Conservation (phyloP, 2,329 filamentous ascomycete genomes). For the Aspergillus versicolor region DNA sequence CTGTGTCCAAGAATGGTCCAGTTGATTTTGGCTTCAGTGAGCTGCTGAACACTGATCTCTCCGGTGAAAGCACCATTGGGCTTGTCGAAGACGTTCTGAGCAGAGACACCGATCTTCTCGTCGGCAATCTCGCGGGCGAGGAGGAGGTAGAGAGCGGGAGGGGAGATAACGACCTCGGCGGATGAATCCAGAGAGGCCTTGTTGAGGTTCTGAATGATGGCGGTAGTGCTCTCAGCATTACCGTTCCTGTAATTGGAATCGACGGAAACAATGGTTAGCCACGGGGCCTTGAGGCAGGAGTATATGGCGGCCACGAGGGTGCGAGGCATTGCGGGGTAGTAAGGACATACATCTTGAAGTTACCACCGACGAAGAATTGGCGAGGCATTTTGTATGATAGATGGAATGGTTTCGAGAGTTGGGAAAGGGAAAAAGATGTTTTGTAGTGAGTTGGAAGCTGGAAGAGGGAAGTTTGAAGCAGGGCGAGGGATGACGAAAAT, state of each 20-base stretch:
- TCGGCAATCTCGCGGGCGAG: slow-evolving; percentile 77
- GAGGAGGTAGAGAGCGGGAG: slow-evolving; percentile 86
- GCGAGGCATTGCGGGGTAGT: slow-evolving; percentile 28
- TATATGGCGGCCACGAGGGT: slow-evolving; percentile 11
- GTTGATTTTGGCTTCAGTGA: slow-evolving; percentile 81
- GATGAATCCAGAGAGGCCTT: slow-evolving; percentile 63
- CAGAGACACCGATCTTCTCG: slow-evolving; percentile 76
- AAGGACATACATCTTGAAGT: slow-evolving; percentile 91
- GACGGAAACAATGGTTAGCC: slow-evolving; percentile 24
- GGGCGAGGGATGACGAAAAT: slow-evolving; percentile 15
- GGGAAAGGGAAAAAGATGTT: slow-evolving; percentile 4
- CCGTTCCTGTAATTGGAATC: slow-evolving; percentile 71
- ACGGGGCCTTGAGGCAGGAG: neutral
- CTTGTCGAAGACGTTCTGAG: slow-evolving; percentile 98
- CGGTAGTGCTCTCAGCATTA: slow-evolving; percentile 81
- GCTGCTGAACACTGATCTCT: slow-evolving; percentile 89
- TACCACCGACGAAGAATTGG: slow-evolving; percentile 96
- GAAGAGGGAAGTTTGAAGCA: slow-evolving; percentile 6
- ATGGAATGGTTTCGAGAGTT: slow-evolving; percentile 10
- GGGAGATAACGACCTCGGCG: slow-evolving; percentile 90
- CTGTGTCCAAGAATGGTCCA: slow-evolving; percentile 95
- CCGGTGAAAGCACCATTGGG: slow-evolving; percentile 96
- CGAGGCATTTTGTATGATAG: slow-evolving; percentile 71
- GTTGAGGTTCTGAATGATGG: slow-evolving; percentile 89
- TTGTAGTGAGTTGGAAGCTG: slow-evolving; percentile 2